A percentile compares a stretch with the other conserved stretches of the same genome.
Conservation (phyloP, 2,329 filamentous ascomycete genomes). For the Epichloe gansuensis region DNA sequence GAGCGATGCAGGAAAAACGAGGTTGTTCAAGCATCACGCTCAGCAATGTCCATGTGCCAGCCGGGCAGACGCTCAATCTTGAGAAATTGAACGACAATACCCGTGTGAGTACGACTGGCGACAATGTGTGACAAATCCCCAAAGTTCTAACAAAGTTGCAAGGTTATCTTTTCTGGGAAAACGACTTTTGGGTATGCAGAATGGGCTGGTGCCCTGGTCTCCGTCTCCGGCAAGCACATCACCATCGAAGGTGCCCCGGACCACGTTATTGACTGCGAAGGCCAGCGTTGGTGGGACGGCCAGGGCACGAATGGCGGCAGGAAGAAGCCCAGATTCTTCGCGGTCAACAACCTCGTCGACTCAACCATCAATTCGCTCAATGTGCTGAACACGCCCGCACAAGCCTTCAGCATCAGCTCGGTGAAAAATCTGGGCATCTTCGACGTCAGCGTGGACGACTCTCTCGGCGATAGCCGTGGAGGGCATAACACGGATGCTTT, state of each 20-base stretch:
- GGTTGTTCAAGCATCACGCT: background rate
- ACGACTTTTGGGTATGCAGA: background rate
- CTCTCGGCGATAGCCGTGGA: background rate
- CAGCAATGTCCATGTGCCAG: background rate
- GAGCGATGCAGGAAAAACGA: background rate
- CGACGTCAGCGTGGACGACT: slow-evolving; percentile 1
- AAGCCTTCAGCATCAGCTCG: background rate
- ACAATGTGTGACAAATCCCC: background rate
- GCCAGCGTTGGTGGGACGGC: slow-evolving; percentile 48
- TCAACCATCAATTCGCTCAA: background rate
- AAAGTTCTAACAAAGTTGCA: background rate
- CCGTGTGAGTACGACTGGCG: background rate
- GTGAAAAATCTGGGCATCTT: background rate
- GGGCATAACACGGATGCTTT: slow-evolving; percentile 3
- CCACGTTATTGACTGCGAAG: slow-evolving; percentile 41
- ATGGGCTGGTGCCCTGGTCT: background rate
- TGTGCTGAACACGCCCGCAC: background rate
- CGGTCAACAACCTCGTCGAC: slow-evolving; percentile 26
- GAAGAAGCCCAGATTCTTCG: slow-evolving; percentile 52
- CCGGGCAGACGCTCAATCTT: background rate
- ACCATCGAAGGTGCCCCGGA: background rate
- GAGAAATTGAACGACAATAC: background rate
- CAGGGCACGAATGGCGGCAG: slow-evolving; percentile 46
- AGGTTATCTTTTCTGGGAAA: background rate
- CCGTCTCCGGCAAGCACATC: background rate